Evolutionary conservation across 2,329 filamentous ascomycete species (phyloP).

Genomic region (Parastagonospora nodorum): DNA sequence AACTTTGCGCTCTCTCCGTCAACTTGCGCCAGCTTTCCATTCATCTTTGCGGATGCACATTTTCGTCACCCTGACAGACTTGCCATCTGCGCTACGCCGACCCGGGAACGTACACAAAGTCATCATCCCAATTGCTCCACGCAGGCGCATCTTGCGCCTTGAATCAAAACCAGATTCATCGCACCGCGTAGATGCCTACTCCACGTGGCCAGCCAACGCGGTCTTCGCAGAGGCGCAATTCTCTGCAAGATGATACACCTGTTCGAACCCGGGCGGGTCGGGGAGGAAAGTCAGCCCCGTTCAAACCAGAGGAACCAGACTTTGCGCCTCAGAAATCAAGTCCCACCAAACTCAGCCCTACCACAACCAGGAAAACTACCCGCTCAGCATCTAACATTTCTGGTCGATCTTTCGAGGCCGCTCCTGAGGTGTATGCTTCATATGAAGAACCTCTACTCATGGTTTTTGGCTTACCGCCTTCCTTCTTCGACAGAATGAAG

Average conservation of each 20-base stretch:
- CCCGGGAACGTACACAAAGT: slow-evolving; percentile 32
- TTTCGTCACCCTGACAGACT: slow-evolving; percentile 38
- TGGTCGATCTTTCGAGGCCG: slow-evolving; percentile 36
- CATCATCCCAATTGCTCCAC: neutral
- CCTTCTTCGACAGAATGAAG: slow-evolving; percentile 40
- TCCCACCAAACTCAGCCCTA: slow-evolving; percentile 31
- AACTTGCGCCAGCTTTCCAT: slow-evolving; percentile 22
- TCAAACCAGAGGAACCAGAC: slow-evolving; percentile 20
- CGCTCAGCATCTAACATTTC: slow-evolving; percentile 44
- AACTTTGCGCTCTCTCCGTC: slow-evolving; percentile 15
- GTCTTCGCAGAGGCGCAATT: slow-evolving; percentile 36
- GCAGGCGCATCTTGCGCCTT: neutral
- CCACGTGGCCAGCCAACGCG: slow-evolving; percentile 33
- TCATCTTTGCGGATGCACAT: slow-evolving; percentile 29
- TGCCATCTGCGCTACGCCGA: slow-evolving; percentile 43
- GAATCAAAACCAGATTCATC: slow-evolving; percentile 6
- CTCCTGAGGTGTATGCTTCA: slow-evolving; percentile 35
- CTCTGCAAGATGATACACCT: slow-evolving; percentile 38
- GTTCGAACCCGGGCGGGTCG: slow-evolving; percentile 41
- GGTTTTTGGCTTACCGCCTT: slow-evolving; percentile 40
- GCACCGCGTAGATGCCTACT: slow-evolving; percentile 28
- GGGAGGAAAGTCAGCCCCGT: slow-evolving; percentile 34
- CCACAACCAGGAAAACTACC: slow-evolving; percentile 39
- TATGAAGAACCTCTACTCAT: slow-evolving; percentile 40
- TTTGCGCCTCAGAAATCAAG: slow-evolving; percentile 30